Evolutionary conservation across 2,329 filamentous ascomycete species (phyloP), one percentile per base, ranked within the genome.

Genomic region (Lasiodiplodia sp.): DNA sequence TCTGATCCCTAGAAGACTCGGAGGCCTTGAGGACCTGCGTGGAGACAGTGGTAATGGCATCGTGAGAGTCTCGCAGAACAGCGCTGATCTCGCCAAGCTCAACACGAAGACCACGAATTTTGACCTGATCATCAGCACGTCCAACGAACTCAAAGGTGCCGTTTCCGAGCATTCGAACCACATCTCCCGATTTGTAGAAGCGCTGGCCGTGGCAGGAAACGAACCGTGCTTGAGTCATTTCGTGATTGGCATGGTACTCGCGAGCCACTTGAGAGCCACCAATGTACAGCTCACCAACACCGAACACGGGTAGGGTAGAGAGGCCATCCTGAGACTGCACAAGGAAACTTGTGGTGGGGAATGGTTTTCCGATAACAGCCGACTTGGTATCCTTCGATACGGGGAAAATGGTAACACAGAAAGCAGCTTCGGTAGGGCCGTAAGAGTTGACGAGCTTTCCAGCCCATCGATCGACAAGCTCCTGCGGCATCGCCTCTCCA

Each of bases 181-280:
- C 69, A 64, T 81, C 79, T 3, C 79, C 79, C 65, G 73, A 79
- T 62, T 75, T 78, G 68, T 81, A 81, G 69, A 79, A 76, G 34
- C 75, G 73, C 51, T 78, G 75, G 0, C 75, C 75, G 66, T 73
- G 71, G 38, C 70, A 71, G 10, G 68, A 66, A 8, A 80, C 71
- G 51, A 81, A 81, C 37, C 70, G 73, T 6, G 78, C 72, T 4
- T 71, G 68, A 2, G 77, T 79, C 10, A 80, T 73, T 52, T 74
- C 69, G 10, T 71, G 7, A 23, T 78, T 79, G 49, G 79, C 75
- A 66, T 82, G 74, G 66, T 85, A 85, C 14, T 80, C 82, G 49
- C 80, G 74, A 21, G 82, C 83, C 4, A 85, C 73, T 70, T 84
- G 83, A 11, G 78, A 75, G 12, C 83, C 83, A 51, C 81, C 81